These are phyloP conservation scores for Auricularia cornea DNA, from an alignment of 768 basidiomycete genomes.

Conservation along the genomic window DNA sequence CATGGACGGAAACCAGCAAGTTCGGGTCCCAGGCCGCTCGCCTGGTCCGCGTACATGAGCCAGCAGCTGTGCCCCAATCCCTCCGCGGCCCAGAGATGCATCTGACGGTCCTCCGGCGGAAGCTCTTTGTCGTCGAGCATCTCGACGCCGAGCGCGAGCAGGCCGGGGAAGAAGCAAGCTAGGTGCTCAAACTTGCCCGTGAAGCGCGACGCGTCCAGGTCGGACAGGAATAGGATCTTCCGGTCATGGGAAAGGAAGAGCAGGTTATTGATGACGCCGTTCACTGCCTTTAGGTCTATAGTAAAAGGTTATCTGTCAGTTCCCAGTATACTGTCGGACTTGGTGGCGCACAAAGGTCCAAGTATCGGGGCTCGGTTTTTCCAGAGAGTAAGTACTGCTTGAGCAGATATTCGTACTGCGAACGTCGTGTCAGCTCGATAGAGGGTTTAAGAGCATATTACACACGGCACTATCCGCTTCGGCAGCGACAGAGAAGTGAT, in stretches of 20 bases:
- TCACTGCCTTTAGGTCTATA: conserved; percentile 13
- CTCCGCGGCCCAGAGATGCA: conserved; percentile 69
- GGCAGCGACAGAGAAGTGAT: conserved; percentile 48
- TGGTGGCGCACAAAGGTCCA: conserved; percentile 54
- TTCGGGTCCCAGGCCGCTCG: conserved; percentile 62
- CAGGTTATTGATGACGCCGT: conserved; percentile 31
- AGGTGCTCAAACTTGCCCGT: conserved; percentile 51
- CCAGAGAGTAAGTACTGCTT: conserved; percentile 65
- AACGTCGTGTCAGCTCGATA: background rate
- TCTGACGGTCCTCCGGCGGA: conserved; percentile 42
- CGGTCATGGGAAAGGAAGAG: conserved; percentile 61
- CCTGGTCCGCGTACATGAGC: conserved; percentile 61
- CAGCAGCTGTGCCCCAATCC: conserved; percentile 68
- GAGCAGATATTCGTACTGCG: conserved; percentile 60
- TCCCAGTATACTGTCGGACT: background rate
- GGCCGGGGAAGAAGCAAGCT: conserved; percentile 69
- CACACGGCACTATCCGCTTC: conserved; percentile 52
- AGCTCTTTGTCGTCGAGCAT: conserved; percentile 51
- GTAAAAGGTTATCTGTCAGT: no score
- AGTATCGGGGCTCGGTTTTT: conserved; percentile 46
- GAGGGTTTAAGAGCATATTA: no score
- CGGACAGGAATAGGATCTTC: conserved; percentile 51
- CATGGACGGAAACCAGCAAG: conserved; percentile 18
- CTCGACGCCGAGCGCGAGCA: conserved; percentile 63
- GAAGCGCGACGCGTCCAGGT: conserved; percentile 33